Percentiles rank a stretch among this genome's conserved stretches.
Evolutionary conservation across 768 basidiomycete species (phyloP).

Genomic region (Psilocybe tampanensis): DNA sequence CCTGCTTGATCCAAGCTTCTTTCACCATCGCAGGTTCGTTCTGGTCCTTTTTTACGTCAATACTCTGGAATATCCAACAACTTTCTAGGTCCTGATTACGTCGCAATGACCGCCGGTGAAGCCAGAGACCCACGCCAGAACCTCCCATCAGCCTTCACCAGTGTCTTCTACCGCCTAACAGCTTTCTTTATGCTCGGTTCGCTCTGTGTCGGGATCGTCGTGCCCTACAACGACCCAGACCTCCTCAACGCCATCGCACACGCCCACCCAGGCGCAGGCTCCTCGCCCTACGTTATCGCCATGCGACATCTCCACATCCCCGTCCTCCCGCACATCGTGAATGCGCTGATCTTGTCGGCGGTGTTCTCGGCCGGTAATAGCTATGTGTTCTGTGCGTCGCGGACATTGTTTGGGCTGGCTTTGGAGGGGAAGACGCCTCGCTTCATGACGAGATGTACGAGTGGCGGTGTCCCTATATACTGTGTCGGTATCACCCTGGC

Average conservation of each 20-base stretch:
- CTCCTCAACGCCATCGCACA: constrained; percentile 56
- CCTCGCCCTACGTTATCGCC: constrained; percentile 86
- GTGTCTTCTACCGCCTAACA: constrained; percentile 80
- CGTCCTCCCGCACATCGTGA: constrained; percentile 69
- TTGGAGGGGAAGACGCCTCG: constrained; percentile 61
- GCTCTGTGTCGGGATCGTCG: constrained; percentile 74
- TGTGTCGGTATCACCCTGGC: constrained; percentile 47
- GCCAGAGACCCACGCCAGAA: constrained; percentile 68
- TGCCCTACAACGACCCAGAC: constrained; percentile 68
- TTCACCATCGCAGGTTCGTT: constrained; percentile 62
- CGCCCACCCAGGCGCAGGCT: constrained; percentile 57
- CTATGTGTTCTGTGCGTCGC: constrained; percentile 62
- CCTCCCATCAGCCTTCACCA: constrained; percentile 69
- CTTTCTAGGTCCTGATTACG: constrained; percentile 47
- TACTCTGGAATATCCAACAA: neutral
- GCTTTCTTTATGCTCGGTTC: constrained; percentile 79
- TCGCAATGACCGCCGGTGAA: constrained; percentile 70
- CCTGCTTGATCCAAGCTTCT: constrained; percentile 62
- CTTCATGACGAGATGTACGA: constrained; percentile 54
- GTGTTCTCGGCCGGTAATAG: constrained; percentile 77
- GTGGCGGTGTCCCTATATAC: constrained; percentile 58
- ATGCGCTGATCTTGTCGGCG: constrained; percentile 66
- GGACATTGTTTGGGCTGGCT: constrained; percentile 56
- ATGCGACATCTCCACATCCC: constrained; percentile 71
- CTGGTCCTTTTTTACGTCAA: neutral